Evolutionary conservation across 2,329 filamentous ascomycete genomes (phyloP).

Genomic region (Mollisiaceae sp.): DNA sequence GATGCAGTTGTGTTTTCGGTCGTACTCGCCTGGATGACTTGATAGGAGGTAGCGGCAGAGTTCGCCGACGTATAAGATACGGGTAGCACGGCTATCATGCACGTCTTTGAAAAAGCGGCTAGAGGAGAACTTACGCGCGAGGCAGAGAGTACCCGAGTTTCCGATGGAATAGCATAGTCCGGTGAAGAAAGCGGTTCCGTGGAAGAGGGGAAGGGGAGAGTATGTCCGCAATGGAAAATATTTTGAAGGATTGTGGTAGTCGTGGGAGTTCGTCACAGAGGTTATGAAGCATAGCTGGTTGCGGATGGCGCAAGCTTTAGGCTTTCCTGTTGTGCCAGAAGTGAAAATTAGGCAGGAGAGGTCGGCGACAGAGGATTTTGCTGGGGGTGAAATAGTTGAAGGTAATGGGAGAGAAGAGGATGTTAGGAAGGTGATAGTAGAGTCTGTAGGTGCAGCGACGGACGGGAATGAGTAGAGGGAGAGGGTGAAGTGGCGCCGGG

Average conservation of each 20-base stretch:
- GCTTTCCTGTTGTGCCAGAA: constrained; percentile 53
- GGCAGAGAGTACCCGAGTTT: constrained; percentile 48
- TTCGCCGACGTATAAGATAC: constrained; percentile 54
- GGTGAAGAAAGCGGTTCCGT: constrained; percentile 53
- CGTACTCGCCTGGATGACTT: constrained; percentile 50
- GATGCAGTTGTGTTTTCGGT: constrained; percentile 50
- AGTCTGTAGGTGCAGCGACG: constrained; percentile 14
- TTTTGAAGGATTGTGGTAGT: constrained; percentile 45
- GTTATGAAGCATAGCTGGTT: constrained; percentile 46
- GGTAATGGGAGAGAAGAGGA: constrained; percentile 26
- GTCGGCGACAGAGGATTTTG: constrained; percentile 45
- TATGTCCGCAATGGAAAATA: constrained; percentile 53
- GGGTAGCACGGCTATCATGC: constrained; percentile 48
- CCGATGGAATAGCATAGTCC: constrained; percentile 49
- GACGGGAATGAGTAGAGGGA: constrained; percentile 45
- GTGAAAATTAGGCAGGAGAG: constrained; percentile 51
- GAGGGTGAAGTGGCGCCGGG: constrained; percentile 45
- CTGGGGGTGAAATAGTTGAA: constrained; percentile 27
- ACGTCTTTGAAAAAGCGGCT: constrained; percentile 53
- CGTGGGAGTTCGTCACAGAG: constrained; percentile 45
- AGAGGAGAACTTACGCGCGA: constrained; percentile 52
- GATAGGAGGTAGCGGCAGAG: constrained; percentile 54
- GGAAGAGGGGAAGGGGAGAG: constrained; percentile 53
- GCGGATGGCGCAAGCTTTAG: constrained; percentile 51
- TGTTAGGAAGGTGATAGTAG: constrained; percentile 22